Evolutionary conservation across 306 rosid genomes (phyloP), one percentile per base, ranked within the genome.

Genomic region (Arachis stenosperma): DNA sequence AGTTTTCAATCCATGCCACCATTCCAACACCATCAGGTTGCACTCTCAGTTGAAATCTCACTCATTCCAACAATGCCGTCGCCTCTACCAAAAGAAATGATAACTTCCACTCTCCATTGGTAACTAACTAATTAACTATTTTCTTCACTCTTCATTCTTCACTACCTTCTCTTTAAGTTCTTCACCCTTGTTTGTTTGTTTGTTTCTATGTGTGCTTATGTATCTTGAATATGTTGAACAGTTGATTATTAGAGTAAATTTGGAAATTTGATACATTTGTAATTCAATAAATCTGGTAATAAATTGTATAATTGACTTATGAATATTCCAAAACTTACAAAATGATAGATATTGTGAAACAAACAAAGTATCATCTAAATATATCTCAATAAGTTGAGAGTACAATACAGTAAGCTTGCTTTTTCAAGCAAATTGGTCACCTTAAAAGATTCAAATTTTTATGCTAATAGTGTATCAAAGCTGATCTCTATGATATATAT

Each of bases 41-140:
- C 46, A 27, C 63, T 69, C 75, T 69, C 78, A 47, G 14, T 3
- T 74, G 61, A 80, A 75, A 22, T 64, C 79, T 77, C 37, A 42
- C 70, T 42, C 72, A 67, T 46, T 1, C 51, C 12, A 5, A 55
- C 48, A 81, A 72, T 61, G 2, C 52, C 14, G 5, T 2, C 48
- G 37, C 57, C 6, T 78, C 83, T 64, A 14, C 83, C 58, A 75
- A 65, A 70, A 59, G 75, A 71, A 79, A 83, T 52, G 65, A 61
- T n/a, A 70, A 56, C 27, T 61, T 75, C 33, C 71, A 82, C 13
- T 41, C 83, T 47, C 78, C 81, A 39, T 69, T 70, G 86, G 86
- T 83, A 78, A 79, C 40, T 62, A 65, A 33, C 47, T 64, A 3
- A 47, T 2, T 33, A 33, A 33, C 37, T 33, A 33, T 33, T 33